phyloP scores from a whole-genome alignment of 768 basidiomycete species.

The Collybiopsis luxurians region DNA sequence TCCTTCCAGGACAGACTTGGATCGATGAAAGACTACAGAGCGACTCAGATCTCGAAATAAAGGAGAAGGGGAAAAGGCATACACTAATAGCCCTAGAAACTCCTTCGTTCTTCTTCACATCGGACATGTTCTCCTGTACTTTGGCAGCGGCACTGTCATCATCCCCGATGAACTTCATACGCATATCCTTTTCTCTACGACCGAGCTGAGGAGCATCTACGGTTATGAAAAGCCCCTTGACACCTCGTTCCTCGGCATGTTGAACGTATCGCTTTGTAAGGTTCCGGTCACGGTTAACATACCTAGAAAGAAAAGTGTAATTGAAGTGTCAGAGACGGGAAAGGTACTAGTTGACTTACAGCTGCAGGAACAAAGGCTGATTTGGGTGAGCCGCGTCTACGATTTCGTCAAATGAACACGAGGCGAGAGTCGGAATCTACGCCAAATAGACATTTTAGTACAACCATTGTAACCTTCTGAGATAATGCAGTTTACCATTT shows the following conservation, averaged over 20 bases:
- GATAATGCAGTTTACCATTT: constrained; percentile 59
- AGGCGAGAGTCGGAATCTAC: constrained; percentile 93
- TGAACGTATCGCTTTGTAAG: constrained; percentile 85
- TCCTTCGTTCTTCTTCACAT: constrained; percentile 65
- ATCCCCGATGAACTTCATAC: constrained; percentile 90
- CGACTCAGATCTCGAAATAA: background rate
- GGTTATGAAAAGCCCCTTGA: constrained; percentile 94
- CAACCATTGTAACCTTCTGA: no score
- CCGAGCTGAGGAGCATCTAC: constrained; percentile 98
- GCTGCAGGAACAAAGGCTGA: constrained; percentile 84
- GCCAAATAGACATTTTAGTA: no score
- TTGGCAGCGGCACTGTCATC: constrained; percentile 57
- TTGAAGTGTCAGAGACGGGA: background rate
- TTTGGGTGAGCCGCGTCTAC: constrained; percentile 79
- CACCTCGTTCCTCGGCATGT: constrained; percentile 86
- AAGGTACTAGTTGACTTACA: constrained; percentile 39
- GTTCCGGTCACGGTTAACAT: constrained; percentile 88
- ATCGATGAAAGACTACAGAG: constrained; percentile 84
- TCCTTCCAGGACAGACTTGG: constrained; percentile 87
- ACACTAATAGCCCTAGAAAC: constrained; percentile 91
- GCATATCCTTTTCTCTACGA: constrained; percentile 95
- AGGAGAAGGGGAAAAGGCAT: background rate
- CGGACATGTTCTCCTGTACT: constrained; percentile 57
- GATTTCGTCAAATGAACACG: constrained; percentile 94
- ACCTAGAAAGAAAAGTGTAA: constrained; percentile 42